Evolutionary conservation across 2,329 filamentous ascomycete genomes (phyloP).

Genomic region (Botrytis byssoidea): DNA sequence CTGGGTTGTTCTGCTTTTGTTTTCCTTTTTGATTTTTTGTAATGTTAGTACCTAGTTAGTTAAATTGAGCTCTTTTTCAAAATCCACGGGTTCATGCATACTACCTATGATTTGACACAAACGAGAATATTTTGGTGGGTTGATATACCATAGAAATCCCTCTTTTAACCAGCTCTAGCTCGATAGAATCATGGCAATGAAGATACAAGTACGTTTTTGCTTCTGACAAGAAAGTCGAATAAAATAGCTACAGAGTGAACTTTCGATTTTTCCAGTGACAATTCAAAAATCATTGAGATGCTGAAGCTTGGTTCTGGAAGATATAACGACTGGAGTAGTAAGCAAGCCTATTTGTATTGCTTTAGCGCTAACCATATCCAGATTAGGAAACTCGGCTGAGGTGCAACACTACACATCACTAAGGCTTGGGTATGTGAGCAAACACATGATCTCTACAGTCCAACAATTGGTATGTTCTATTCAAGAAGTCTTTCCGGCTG

Average conservation of each 20-base stretch:
- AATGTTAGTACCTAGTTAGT: background rate
- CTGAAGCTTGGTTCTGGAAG: background rate
- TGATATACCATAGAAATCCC: background rate
- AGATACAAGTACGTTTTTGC: background rate
- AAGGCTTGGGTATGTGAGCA: background rate
- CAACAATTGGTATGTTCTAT: background rate
- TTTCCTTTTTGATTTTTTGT: background rate
- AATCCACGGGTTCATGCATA: background rate
- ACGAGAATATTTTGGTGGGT: background rate
- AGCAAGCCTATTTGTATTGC: background rate
- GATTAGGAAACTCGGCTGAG: background rate
- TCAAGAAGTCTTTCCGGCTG: background rate
- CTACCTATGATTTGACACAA: background rate
- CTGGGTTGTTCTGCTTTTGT: background rate
- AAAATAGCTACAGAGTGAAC: background rate
- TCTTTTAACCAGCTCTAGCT: background rate
- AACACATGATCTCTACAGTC: background rate
- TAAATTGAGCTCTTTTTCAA: background rate
- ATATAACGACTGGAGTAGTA: background rate
- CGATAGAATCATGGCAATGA: background rate
- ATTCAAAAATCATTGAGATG: accelerated
- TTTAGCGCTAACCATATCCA: background rate
- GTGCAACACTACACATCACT: background rate
- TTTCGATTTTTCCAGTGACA: background rate
- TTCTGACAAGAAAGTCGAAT: background rate